Base-by-base conservation (phyloP, 768 basidiomycete genomes). In the Pleurotus tuber-regium region DNA sequence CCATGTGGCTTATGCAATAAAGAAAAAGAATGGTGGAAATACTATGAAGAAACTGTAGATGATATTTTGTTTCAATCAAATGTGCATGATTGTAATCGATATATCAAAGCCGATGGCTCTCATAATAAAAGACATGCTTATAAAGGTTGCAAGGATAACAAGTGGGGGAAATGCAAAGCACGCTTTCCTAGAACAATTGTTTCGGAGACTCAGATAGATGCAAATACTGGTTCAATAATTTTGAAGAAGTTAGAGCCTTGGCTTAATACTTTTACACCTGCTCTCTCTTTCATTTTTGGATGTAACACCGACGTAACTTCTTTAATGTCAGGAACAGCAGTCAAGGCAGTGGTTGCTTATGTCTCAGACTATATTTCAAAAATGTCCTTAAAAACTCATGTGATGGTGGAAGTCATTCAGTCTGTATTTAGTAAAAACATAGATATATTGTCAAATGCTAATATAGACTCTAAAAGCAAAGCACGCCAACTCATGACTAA, bases 341-440 rank as follows among this genome's bases (percentile, higher is more conserved):
- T 74, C 1, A 68, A 70, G 24, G 64, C 67, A 8, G 57, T 69
- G 1, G 54, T 70, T 1, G 59, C 63, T 4, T 72, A 73, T 60
- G 59, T 72, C 6, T 51, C 65, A 2, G 66, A 67, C 39, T 67
- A 69, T 52, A 56, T 69, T 11, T 62, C 61, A 1, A 67, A 69
- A 39, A 26, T 28, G 16, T 2, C 42, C 0, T 43, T 74, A 12
- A 71, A 69, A 42, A 67, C 66, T 0, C 60, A 72, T 52, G 56
- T 60, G 14, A 56, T 67, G n/a, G 64, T 66, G 11, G 33, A 35
- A 35, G 11, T 11, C 6, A 35, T 35, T 35, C 33, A 35, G 6
- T 11, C 33, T 35, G 16, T 51, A 53, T 54, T 64, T 3, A 64
- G 63, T 52, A 35, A 44, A 18, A 51, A 33, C 21, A 28, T 6